Conservation (phyloP, 495 filamentous ascomycete genomes). For the Cenococcum geophilum region DNA sequence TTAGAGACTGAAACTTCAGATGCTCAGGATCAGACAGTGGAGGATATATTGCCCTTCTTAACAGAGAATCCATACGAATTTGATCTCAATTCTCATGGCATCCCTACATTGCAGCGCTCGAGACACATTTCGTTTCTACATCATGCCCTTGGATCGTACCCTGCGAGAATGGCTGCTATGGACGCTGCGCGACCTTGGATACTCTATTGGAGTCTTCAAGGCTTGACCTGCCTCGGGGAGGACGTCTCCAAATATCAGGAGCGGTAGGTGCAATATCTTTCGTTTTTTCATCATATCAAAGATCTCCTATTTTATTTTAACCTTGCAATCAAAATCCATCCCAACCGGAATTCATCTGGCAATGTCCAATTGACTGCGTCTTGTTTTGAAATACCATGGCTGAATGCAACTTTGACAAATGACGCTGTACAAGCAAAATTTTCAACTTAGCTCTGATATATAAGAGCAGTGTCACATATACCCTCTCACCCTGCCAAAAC, state of each 20-base stretch:
- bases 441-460: background rate
- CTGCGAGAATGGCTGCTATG: slow-evolving; percentile 56
- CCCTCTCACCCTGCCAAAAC: slow-evolving; percentile 76
- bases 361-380: too few relatives aligned
- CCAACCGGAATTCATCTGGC: too few relatives aligned
- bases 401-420: too few relatives aligned
- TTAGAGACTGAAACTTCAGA: slow-evolving; percentile 62
- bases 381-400: too few relatives aligned
- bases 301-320: too few relatives aligned
- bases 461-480: slow-evolving; percentile 53
- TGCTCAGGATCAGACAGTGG: slow-evolving; percentile 60
- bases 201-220: slow-evolving; percentile 81
- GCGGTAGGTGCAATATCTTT: slow-evolving; percentile 42
- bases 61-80: slow-evolving; percentile 39
- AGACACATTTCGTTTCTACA: slow-evolving; percentile 73
- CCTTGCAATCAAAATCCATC: too few relatives aligned
- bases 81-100: slow-evolving; percentile 58
- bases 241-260: slow-evolving; percentile 65
- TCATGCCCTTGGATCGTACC: slow-evolving; percentile 57
- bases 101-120: slow-evolving; percentile 64
- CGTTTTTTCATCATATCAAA: slow-evolving; percentile 4
- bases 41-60: slow-evolving; percentile 65
- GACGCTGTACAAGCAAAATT: too few relatives aligned
- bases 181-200: slow-evolving; percentile 91
- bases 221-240: slow-evolving; percentile 64